phyloP scores from a whole-genome alignment of 2,329 filamentous ascomycete genomes.

The Amauroascus verrucosus region DNA sequence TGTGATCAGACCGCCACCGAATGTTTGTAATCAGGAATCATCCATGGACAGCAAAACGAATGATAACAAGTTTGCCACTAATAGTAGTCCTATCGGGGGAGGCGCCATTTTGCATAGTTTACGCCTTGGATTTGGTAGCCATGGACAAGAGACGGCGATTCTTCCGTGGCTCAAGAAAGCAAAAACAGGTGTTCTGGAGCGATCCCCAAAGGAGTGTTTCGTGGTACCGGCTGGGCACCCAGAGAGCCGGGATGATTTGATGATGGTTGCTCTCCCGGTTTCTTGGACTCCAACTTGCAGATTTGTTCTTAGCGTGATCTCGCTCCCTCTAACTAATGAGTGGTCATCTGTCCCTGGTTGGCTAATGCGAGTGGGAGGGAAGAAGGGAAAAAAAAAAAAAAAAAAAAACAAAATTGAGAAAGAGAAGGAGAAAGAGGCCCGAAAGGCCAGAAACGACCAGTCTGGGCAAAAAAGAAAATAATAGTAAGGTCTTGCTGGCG shows the following conservation, averaged over 20 bases:
- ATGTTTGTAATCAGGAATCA: neutral
- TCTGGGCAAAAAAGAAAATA: neutral
- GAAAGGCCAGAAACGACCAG: neutral
- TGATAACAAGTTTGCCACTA: too few species aligned
- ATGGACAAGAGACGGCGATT: too few species aligned
- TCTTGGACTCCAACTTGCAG: neutral
- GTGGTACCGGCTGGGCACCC: neutral
- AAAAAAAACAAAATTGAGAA: neutral
- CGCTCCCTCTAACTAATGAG: too few species aligned
- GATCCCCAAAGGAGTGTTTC: neutral
- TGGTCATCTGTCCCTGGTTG: too few species aligned
- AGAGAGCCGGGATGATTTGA: constrained; percentile 3
- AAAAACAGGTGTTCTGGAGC: neutral
- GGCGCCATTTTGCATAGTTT: too few species aligned
- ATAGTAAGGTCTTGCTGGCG: neutral
- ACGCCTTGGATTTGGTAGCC: too few species aligned
- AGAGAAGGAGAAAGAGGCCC: neutral
- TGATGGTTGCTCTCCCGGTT: neutral
- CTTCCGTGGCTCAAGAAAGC: too few species aligned
- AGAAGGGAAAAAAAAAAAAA: neutral
- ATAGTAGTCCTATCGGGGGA: too few species aligned
- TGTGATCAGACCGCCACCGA: neutral
- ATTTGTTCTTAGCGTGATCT: too few species aligned
- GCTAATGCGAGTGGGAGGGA: neutral
- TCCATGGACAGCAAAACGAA: too few species aligned